A percentile compares a stretch with the other conserved stretches of the same genome.
phyloP scores from a whole-genome alignment of 768 basidiomycete species.

The Boletus tylopilopsis region DNA sequence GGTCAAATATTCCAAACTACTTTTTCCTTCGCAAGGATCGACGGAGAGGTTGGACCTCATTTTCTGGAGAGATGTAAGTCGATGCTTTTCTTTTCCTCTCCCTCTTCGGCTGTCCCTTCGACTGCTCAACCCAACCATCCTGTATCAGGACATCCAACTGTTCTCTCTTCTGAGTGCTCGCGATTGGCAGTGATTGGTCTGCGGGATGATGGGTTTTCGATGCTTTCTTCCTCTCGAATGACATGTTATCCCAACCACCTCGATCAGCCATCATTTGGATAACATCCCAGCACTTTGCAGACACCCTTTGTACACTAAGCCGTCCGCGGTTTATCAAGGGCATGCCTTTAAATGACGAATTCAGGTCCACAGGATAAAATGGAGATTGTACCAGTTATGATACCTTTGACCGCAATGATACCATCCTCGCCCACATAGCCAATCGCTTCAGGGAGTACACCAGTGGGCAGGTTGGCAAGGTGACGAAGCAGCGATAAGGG shows the following conservation, averaged over 20 bases:
- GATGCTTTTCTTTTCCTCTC: conserved; percentile 25
- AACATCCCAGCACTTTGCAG: conserved; percentile 58
- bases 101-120: not conserved
- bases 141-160: not conserved
- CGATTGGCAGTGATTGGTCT: not conserved
- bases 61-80: not conserved
- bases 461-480: conserved; percentile 43
- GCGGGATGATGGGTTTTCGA: not conserved
- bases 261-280: conserved; percentile 57
- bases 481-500: conserved; percentile 71
- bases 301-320: conserved; percentile 84
- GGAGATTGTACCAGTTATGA: conserved; percentile 9
- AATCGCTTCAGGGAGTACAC: conserved; percentile 48
- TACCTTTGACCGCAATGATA: conserved; percentile 61
- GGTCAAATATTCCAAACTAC: not conserved
- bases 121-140: conserved; percentile 1
- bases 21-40: conserved; percentile 20
- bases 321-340: conserved; percentile 75
- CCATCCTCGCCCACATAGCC: conserved; percentile 65
- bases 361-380: conserved; percentile 4
- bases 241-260: conserved; percentile 73
- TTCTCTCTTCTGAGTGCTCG: not conserved
- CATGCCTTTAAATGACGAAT: conserved; percentile 51
- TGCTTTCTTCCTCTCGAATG: conserved; percentile 38
- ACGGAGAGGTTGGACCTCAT: conserved; percentile 15